These are phyloP conservation scores for Cutaneotrichosporon sp. DNA, from an alignment of 1,284 basidiomycete genomes.

Conservation along the genomic window DNA sequence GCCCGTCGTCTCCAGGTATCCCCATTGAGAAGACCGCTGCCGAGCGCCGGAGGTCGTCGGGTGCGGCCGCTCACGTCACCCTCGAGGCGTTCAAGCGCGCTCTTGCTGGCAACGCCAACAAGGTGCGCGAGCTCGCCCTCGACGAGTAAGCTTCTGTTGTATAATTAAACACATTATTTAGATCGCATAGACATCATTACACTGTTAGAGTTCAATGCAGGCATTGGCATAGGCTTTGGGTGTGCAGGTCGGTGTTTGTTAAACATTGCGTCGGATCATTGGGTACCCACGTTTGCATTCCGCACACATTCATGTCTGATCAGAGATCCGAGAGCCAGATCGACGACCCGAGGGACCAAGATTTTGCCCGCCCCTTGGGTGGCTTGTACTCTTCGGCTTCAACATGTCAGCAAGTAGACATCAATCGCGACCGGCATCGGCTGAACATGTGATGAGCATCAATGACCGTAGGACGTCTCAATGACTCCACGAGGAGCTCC, in stretches of 20 bases:
- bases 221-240: slow-evolving; percentile 13
- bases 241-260: background rate
- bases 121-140: slow-evolving; percentile 21
- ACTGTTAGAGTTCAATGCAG: slow-evolving; percentile 12
- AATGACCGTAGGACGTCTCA: too few relatives aligned
- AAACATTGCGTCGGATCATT: too few relatives aligned
- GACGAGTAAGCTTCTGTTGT: slow-evolving; percentile 20
- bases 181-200: slow-evolving; percentile 13
- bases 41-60: slow-evolving; percentile 33
- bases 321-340: too few relatives aligned
- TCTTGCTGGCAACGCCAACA: slow-evolving; percentile 43
- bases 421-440: too few relatives aligned
- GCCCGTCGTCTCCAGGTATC: slow-evolving; percentile 43
- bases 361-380: too few relatives aligned
- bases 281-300: too few relatives aligned
- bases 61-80: slow-evolving; percentile 32
- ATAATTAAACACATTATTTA: slow-evolving; percentile 1
- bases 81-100: slow-evolving; percentile 53
- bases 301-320: too few relatives aligned
- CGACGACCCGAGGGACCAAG: too few relatives aligned
- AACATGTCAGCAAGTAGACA: too few relatives aligned
- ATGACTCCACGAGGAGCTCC: too few relatives aligned
- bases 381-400: too few relatives aligned
- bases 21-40: slow-evolving; percentile 30
- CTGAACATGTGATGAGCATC: too few relatives aligned